Conservation (phyloP, 176 grass and related monocot genomes). For the Secale cereale region DNA sequence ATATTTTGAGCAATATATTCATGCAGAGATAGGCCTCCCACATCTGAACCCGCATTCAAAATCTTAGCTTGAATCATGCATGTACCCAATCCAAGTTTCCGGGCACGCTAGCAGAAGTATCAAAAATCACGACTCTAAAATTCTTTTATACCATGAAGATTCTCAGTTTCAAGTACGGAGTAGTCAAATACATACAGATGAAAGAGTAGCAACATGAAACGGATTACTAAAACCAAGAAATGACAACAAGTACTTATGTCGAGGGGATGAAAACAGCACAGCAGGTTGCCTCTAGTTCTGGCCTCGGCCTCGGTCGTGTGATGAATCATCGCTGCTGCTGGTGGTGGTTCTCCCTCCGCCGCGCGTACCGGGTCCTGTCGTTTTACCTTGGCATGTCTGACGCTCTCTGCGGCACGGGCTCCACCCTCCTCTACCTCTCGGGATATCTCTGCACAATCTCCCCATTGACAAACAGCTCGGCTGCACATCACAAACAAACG, state of each 20-base stretch:
- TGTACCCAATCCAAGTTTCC: no score
- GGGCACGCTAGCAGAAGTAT: not conserved
- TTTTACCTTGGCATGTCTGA: not conserved
- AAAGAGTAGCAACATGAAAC: not conserved
- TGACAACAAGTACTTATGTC: not conserved
- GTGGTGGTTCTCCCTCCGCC: constrained; percentile 6
- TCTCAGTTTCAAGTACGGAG: not conserved
- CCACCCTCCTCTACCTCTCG: not conserved
- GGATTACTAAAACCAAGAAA: not conserved
- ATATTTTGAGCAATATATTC: no score
- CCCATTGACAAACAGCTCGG: not conserved
- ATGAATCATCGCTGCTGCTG: not conserved
- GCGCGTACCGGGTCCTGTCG: not conserved
- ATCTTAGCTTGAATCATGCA: not conserved
- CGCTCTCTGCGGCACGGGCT: not conserved
- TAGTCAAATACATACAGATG: not conserved
- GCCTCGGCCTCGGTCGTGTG: not conserved
- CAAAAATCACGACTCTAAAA: not conserved
- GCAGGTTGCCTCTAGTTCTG: not conserved
- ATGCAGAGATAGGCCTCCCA: no score
- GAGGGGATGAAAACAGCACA: not conserved
- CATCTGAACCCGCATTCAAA: no score
- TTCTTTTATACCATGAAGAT: not conserved
- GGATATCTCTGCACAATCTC: not conserved
- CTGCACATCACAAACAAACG: not conserved